Conservation (phyloP, 768 basidiomycete species). For the Phylloporus scabripes region DNA sequence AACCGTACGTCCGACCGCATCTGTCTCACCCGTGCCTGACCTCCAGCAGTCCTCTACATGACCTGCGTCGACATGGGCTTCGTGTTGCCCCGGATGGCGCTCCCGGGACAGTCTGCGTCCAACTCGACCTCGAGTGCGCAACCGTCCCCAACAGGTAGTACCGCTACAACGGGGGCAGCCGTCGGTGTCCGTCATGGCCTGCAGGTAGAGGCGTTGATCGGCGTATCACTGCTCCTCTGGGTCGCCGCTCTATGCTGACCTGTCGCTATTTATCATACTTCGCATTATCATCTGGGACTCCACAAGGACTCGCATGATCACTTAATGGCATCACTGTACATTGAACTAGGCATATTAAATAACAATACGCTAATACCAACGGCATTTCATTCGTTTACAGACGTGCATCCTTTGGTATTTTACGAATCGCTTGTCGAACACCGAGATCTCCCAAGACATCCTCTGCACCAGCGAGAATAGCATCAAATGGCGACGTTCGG, state of each 20-base stretch:
- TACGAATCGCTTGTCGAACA: constrained; percentile 66
- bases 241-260: constrained; percentile 12
- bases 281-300: constrained; percentile 4
- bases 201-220: not conserved
- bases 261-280: constrained; percentile 7
- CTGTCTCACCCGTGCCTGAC: not conserved
- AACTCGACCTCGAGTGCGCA: constrained; percentile 4
- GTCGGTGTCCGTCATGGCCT: not conserved
- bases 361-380: not conserved
- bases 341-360: not conserved
- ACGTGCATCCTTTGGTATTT: constrained; percentile 52
- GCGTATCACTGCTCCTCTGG: constrained; percentile 5
- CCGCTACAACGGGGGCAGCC: not conserved
- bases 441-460: constrained; percentile 72
- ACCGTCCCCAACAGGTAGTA: not conserved
- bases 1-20: constrained; percentile 29
- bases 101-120: constrained; percentile 23
- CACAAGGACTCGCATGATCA: not conserved
- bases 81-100: constrained; percentile 17
- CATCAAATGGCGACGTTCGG: constrained; percentile 78
- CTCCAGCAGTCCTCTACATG: constrained; percentile 17
- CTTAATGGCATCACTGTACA: constrained; percentile 6
- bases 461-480: constrained; percentile 77
- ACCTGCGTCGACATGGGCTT: constrained; percentile 26
- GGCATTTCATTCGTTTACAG: constrained; percentile 27